These are phyloP conservation scores for Saccharomycopsis sp. DNA, from an alignment of 805 yeast genomes.

Conservation along the genomic window DNA sequence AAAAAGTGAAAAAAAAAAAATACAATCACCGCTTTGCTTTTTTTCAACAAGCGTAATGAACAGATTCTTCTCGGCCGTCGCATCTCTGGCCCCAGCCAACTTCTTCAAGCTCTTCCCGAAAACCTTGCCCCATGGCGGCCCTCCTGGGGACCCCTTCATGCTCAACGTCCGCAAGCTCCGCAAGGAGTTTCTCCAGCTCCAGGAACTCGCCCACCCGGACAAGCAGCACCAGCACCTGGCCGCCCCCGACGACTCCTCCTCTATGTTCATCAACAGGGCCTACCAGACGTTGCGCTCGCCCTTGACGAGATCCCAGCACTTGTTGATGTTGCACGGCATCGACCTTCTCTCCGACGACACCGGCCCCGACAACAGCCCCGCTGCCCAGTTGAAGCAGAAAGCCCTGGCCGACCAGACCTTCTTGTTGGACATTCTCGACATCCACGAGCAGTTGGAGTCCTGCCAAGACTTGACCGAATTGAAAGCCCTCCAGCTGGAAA, in stretches of 20 bases:
- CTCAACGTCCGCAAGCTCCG: conserved; percentile 50
- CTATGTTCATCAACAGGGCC: conserved; percentile 65
- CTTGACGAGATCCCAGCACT: conserved; percentile 55
- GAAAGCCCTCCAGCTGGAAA: conserved; percentile 41
- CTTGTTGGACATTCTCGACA: conserved; percentile 70
- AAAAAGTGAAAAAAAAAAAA: too few relatives aligned
- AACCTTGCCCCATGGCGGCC: conserved; percentile 58
- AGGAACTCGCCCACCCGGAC: conserved; percentile 80
- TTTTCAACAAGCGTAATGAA: too few relatives aligned
- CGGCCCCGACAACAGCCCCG: conserved; percentile 23
- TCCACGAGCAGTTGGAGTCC: conserved; percentile 74
- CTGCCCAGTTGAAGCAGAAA: conserved; percentile 27
- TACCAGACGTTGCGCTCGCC: conserved; percentile 67
- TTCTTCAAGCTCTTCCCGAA: conserved; percentile 67
- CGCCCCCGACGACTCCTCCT: conserved; percentile 26
- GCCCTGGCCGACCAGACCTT: conserved; percentile 45
- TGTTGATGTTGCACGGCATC: conserved; percentile 37
- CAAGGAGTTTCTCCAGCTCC: conserved; percentile 66
- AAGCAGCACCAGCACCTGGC: conserved; percentile 70
- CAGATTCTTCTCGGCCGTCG: background rate
- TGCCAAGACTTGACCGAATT: conserved; percentile 53
- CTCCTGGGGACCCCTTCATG: conserved; percentile 50
- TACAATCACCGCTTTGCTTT: too few relatives aligned
- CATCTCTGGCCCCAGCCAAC: conserved; percentile 19
- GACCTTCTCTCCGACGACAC: conserved; percentile 48